Base-by-base conservation (phyloP, 2,329 filamentous ascomycete genomes). In the Dactylellina haptotyla region DNA sequence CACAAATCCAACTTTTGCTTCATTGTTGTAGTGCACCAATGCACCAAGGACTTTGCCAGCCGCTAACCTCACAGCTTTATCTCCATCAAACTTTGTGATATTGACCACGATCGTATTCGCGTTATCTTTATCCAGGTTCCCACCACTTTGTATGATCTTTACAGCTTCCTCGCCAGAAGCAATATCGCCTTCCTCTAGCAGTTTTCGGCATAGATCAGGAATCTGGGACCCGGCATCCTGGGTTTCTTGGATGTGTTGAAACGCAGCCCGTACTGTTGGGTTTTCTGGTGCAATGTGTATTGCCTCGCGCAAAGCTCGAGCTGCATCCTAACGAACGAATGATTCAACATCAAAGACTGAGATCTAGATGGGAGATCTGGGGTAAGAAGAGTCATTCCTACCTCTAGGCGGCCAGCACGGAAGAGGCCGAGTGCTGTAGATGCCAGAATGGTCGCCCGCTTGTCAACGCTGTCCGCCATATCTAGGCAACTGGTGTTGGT, bases 281-380 rank as follows among this genome's bases (percentile, higher is more conserved):
- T 78, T 78, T 6, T 70, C 51, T 16, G 77, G 77, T 4, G 77
- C 71, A 41, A 78, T 61, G 43, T 75, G 75, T 46, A 78, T 76
- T 20, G 77, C 77, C 59, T 78, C 77, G 28, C 77, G 76, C 16
- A 78, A 72, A 16, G 76, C 75, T 46, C 77, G 71, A 37, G 75
- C 70, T 25, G 77, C 77, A 34, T 78, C 77, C 77, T 78, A 57
- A 41, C 14, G 37, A 12, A 20, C 10, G 41, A 46, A 46, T 5
- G 14, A 23, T 46, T 18, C 18, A 20, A 20, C 12, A 46, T n/a
- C 23, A 14, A 37, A 32, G 25, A 41, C 41, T 46, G 23, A 25
- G 32, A 16, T 34, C 41, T 51, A 59, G 23, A 54, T 16, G 37
- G 18, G 20, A 16, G 4, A 14, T 26, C 10, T 54, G 30, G 28